Evolutionary conservation across 169 alveolate species (phyloP), one percentile per base, ranked within the genome.

Genomic region (Plasmodium falciparum): DNA sequence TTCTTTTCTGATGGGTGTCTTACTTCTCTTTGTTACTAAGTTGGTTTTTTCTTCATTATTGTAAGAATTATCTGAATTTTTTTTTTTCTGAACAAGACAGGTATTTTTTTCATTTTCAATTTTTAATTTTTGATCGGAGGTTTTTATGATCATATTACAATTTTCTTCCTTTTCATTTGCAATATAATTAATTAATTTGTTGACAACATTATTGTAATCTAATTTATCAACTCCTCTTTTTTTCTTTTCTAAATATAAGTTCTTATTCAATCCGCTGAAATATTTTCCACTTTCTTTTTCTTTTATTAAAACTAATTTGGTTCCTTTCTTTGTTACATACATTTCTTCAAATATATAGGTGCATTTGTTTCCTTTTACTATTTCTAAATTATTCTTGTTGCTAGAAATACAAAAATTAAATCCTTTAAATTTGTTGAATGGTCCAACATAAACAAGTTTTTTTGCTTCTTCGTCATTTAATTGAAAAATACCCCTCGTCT

Each of bases 331-430:
- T 12, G 89, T 76, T 24, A 20, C 75, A 22, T 49, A 76, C 54
- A 76, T 62, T 62, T 76, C 89, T 76, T 76, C 89, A 65, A 76
- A 76, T 56, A 76, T 56, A 26, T 76, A 76, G 29, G 65, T 76
- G 24, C 75, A 45, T 6, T 11, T 63, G 0, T 4, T 3, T 5
- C 75, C 43, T 6, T 50, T 76, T 11, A 39, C 20, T 43, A 76
- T 22, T 49, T 76, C 89, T 2, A 76, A 56, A 39, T 26, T 76
- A 7, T 63, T 56, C 26, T 49, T 63, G 12, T 76, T 26, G 6
- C 45, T 43, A 58, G 76, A 45, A 7, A 13, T 17, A 29, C 74
- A 2, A 13, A 76, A 61, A 43, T 58, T 58, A 20, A 63, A 70
- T n/a, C 89, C 89, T 15, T 39, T 29, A 56, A 20, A 76, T 20